A percentile compares a stretch with the other conserved stretches of the same genome.
These are phyloP conservation scores for Fusarium piperis DNA, from an alignment of 2,329 filamentous ascomycete genomes.

Conservation along the genomic window DNA sequence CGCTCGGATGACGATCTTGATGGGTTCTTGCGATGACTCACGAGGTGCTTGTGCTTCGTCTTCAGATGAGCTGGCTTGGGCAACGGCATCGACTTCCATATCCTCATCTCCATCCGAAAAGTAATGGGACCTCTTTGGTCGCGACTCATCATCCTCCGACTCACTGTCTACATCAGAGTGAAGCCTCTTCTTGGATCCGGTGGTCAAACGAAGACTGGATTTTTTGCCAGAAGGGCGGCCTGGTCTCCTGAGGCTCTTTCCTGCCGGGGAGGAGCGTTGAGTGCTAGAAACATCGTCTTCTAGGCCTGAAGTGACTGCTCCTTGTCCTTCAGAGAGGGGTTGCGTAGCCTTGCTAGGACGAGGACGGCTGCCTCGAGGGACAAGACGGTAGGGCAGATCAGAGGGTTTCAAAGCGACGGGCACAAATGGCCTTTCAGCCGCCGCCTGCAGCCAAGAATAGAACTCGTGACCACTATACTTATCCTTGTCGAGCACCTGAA, in stretches of 20 bases:
- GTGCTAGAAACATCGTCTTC: conserved; percentile 31
- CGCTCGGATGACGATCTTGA: conserved; percentile 58
- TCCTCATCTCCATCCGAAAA: conserved; percentile 45
- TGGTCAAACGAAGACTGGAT: conserved; percentile 55
- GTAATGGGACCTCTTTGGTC: conserved; percentile 49
- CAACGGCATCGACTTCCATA: conserved; percentile 44
- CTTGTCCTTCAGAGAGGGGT: neutral
- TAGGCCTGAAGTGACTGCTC: neutral
- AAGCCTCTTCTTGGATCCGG: conserved; percentile 57
- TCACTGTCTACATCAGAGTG: conserved; percentile 52
- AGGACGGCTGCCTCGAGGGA: conserved; percentile 35
- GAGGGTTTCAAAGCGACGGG: conserved; percentile 42
- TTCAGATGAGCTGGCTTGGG: conserved; percentile 28
- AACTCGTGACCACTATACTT: conserved; percentile 48
- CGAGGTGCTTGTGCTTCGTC: conserved; percentile 32
- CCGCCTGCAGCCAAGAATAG: conserved; percentile 48
- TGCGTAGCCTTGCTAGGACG: conserved; percentile 5
- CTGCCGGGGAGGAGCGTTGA: conserved; percentile 36
- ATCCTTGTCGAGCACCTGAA: conserved; percentile 46
- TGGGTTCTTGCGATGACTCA: conserved; percentile 38
- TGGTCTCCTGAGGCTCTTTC: conserved; percentile 49
- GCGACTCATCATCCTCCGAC: conserved; percentile 49
- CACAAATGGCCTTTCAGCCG: conserved; percentile 40
- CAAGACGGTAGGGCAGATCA: conserved; percentile 43
- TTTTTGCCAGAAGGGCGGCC: conserved; percentile 55